Percentiles rank a stretch among this genome's conserved stretches.
Evolutionary conservation across 768 basidiomycete genomes (phyloP).

Genomic region (Russula foetens): DNA sequence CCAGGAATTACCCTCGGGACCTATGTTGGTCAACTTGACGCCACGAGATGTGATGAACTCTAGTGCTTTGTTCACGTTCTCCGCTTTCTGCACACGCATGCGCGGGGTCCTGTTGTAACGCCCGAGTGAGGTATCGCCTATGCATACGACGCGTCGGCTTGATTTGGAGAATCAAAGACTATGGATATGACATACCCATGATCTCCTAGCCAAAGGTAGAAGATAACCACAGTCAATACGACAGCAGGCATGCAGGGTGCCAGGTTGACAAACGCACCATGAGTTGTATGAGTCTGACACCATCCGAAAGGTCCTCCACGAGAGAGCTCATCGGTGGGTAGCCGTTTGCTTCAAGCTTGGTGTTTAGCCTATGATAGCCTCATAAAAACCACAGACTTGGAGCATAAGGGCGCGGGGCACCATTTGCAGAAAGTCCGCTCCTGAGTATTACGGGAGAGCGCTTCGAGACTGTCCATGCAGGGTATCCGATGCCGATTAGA

Average conservation of each 20-base stretch:
- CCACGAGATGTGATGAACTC: constrained; percentile 92
- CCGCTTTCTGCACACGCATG: constrained; percentile 94
- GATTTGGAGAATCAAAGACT: neutral
- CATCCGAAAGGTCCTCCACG: constrained; percentile 87
- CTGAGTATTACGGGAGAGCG: constrained; percentile 43
- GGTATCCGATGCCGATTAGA: no score
- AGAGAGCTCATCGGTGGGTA: constrained; percentile 86
- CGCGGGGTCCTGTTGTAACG: constrained; percentile 84
- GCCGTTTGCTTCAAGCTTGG: constrained; percentile 80
- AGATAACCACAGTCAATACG: neutral
- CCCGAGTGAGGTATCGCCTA: constrained; percentile 89
- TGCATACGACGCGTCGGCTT: neutral
- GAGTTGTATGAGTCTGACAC: constrained; percentile 90
- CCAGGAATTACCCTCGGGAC: constrained; percentile 67
- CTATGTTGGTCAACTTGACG: constrained; percentile 95
- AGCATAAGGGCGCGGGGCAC: constrained; percentile 32
- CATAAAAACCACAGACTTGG: constrained; percentile 9
- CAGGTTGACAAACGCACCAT: constrained; percentile 45
- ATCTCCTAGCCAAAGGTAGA: constrained; percentile 62
- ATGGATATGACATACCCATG: constrained; percentile 56
- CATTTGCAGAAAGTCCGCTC: constrained; percentile 84
- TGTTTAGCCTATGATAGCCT: constrained; percentile 68
- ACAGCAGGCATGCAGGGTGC: neutral
- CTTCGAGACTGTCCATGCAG: constrained; percentile 51
- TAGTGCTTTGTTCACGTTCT: constrained; percentile 95